A percentile compares a stretch with the other conserved stretches of the same genome.
Evolutionary conservation across 495 filamentous ascomycete genomes (phyloP).

Genomic region (Penicillium samsonianum): DNA sequence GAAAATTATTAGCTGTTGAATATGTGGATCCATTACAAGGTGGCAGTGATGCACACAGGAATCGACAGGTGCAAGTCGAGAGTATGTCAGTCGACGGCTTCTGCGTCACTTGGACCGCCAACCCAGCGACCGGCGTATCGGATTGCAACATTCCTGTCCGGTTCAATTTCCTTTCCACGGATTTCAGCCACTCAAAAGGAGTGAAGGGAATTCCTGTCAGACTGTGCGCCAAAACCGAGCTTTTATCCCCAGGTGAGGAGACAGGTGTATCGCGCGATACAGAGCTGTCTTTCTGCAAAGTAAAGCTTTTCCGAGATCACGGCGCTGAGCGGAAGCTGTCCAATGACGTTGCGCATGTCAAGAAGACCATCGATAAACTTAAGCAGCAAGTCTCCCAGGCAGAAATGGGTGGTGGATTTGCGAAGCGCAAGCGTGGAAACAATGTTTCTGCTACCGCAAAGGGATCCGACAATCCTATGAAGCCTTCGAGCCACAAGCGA

Average conservation of each 20-base stretch:
- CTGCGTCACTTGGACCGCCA: constrained; percentile 81
- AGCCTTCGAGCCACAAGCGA: constrained; percentile 84
- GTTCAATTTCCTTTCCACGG: constrained; percentile 97
- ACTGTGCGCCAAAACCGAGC: constrained; percentile 85
- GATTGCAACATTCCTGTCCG: constrained; percentile 84
- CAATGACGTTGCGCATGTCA: constrained; percentile 90
- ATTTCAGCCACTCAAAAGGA: constrained; percentile 97
- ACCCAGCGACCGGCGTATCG: constrained; percentile 53
- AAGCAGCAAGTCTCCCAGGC: constrained; percentile 87
- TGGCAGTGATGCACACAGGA: constrained; percentile 66
- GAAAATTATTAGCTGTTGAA: constrained; percentile 88
- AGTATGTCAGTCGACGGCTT: constrained; percentile 88
- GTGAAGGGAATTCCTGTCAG: constrained; percentile 95
- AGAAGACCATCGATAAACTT: constrained; percentile 92
- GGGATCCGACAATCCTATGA: constrained; percentile 51
- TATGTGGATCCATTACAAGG: constrained; percentile 79
- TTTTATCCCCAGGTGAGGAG: constrained; percentile 47
- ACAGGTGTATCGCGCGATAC: constrained; percentile 44
- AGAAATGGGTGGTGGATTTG: constrained; percentile 84
- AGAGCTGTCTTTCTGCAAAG: constrained; percentile 91
- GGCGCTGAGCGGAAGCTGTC: constrained; percentile 93
- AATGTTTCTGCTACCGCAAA: constrained; percentile 56
- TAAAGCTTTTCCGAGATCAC: constrained; percentile 96
- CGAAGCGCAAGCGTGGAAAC: constrained; percentile 76
- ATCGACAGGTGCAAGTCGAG: constrained; percentile 76